Percentiles rank a stretch among this genome's conserved stretches.
These are phyloP conservation scores for Bondarzewia mesenterica DNA, from an alignment of 1,284 basidiomycete species.

Conservation along the genomic window DNA sequence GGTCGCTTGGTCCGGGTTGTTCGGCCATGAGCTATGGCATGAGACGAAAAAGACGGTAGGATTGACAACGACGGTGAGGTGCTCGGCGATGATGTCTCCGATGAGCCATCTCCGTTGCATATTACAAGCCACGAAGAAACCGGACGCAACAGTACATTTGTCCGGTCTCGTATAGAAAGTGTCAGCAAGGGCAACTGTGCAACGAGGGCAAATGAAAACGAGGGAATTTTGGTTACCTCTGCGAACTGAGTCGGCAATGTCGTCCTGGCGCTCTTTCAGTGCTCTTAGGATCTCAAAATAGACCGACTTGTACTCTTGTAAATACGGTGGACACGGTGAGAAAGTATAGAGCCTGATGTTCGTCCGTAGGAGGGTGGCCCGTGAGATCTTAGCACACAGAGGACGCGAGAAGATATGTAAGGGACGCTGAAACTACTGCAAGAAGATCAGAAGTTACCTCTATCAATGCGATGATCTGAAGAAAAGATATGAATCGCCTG, in stretches of 20 bases:
- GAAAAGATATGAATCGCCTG: slow-evolving; percentile 8
- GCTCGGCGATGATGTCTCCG: background rate
- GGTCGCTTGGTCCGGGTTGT: background rate
- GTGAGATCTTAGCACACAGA: slow-evolving; percentile 20
- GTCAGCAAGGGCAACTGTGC: background rate
- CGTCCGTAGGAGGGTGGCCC: slow-evolving; percentile 23
- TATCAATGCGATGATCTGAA: slow-evolving; percentile 13
- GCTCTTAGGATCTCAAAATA: slow-evolving; percentile 28
- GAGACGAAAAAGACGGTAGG: background rate
- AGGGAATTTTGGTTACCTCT: slow-evolving; percentile 8
- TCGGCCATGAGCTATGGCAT: background rate
- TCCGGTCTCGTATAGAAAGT: slow-evolving; percentile 6
- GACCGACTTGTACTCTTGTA: slow-evolving; percentile 23
- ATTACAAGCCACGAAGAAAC: slow-evolving; percentile 12
- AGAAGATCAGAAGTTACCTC: slow-evolving; percentile 10
- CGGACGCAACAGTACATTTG: slow-evolving; percentile 10
- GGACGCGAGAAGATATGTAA: slow-evolving; percentile 6
- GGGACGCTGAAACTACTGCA: slow-evolving; percentile 1
- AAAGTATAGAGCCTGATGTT: slow-evolving; percentile 28
- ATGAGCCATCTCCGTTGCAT: slow-evolving; percentile 2
- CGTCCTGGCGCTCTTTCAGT: slow-evolving; percentile 17
- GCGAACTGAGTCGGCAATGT: slow-evolving; percentile 8
- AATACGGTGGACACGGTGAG: slow-evolving; percentile 22
- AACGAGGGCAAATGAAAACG: background rate
- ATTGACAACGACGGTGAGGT: background rate